These are phyloP conservation scores for Barnettozyma botsteinii DNA, from an alignment of 805 yeast species.

Conservation along the genomic window DNA sequence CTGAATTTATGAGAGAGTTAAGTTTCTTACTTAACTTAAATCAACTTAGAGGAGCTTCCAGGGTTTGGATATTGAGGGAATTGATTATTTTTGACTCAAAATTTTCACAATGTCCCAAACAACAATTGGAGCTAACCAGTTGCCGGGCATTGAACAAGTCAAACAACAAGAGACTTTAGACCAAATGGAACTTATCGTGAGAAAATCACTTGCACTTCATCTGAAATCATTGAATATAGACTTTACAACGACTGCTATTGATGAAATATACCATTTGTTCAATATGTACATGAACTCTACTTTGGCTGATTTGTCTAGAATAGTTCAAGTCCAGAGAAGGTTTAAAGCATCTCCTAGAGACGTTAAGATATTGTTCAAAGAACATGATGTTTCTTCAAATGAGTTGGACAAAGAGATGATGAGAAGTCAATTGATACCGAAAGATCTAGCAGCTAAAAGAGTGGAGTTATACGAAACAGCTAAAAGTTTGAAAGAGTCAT, in stretches of 20 bases:
- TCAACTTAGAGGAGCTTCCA: too few relatives aligned
- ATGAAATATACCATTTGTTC: constrained; percentile 32
- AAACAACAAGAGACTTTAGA: constrained; percentile 9
- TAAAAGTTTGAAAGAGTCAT: constrained; percentile 9
- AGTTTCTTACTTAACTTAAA: too few relatives aligned
- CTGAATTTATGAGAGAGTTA: too few relatives aligned
- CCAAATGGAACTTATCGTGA: constrained; percentile 29
- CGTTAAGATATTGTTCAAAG: constrained; percentile 37
- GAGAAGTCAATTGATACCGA: constrained; percentile 17
- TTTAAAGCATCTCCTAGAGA: constrained; percentile 49
- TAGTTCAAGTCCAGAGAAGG: constrained; percentile 58
- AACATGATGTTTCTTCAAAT: constrained; percentile 35
- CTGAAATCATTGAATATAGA: constrained; percentile 29
- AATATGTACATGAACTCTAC: constrained; percentile 34
- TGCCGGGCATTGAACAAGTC: constrained; percentile 1
- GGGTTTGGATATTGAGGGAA: too few relatives aligned
- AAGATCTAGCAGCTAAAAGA: constrained; percentile 16
- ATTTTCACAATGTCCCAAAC: background rate
- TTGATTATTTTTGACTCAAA: background rate
- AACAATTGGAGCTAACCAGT: background rate
- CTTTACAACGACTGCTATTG: constrained; percentile 32
- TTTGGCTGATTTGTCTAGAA: constrained; percentile 38
- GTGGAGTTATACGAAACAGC: constrained; percentile 8
- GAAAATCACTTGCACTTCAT: constrained; percentile 33
- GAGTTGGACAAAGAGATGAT: constrained; percentile 36